phyloP scores from a whole-genome alignment of 164 flowering plant species.

The Magnolia changhungtana region DNA sequence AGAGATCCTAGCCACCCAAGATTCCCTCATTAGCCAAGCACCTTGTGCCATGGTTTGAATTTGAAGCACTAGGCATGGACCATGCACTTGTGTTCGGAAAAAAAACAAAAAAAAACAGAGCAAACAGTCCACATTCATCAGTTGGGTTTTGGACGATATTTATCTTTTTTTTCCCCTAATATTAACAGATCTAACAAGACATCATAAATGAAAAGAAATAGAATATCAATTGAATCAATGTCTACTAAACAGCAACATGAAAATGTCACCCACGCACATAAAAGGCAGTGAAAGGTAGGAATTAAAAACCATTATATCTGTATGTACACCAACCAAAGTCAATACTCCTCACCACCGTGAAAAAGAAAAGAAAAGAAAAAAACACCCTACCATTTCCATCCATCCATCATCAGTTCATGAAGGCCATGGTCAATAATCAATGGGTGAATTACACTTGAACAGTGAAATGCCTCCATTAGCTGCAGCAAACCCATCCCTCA shows the following conservation, averaged over 20 bases:
- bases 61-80: no score
- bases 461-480: no score
- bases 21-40: no score
- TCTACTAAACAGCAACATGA: not conserved
- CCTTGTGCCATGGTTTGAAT: no score
- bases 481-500: constrained; percentile 1
- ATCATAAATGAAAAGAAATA: not conserved
- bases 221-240: not conserved
- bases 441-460: not conserved
- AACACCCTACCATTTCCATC: not conserved
- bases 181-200: not conserved
- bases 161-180: no score
- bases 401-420: not conserved
- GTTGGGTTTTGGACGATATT: no score
- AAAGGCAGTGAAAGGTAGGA: not conserved
- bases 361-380: not conserved
- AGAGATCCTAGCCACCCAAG: no score
- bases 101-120: no score
- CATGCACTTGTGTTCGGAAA: no score
- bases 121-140: no score
- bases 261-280: not conserved
- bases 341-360: not conserved
- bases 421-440: not conserved
- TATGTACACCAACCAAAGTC: not conserved
- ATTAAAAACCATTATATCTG: not conserved